Conservation (phyloP, 1,139 yeast genomes). For the Nakaseomyces sp. region DNA sequence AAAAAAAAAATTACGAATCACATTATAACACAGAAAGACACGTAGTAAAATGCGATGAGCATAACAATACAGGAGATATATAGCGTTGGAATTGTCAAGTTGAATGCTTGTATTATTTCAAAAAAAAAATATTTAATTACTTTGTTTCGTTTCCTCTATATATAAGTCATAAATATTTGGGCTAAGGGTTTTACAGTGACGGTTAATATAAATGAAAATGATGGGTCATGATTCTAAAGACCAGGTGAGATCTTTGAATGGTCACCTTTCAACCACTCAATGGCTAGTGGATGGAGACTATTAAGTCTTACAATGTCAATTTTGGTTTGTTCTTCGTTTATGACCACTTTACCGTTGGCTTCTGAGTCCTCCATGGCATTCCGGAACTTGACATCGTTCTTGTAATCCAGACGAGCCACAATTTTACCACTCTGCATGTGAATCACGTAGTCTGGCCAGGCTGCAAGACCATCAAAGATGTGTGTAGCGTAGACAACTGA, state of each 20-base stretch:
- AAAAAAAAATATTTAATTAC: too few relatives aligned
- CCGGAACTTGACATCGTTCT: constrained; percentile 31
- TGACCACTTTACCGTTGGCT: constrained; percentile 13
- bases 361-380: constrained; percentile 13
- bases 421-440: constrained; percentile 67
- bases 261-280: constrained; percentile 56
- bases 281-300: constrained; percentile 62
- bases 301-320: constrained; percentile 39
- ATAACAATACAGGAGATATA: too few relatives aligned
- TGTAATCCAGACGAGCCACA: constrained; percentile 28
- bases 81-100: too few relatives aligned
- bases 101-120: too few relatives aligned
- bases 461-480: constrained; percentile 85
- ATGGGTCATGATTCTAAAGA: too few relatives aligned
- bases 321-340: constrained; percentile 13
- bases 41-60: too few relatives aligned
- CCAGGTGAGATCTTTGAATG: constrained; percentile 10
- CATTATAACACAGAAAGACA: too few relatives aligned
- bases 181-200: too few relatives aligned
- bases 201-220: too few relatives aligned
- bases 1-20: too few relatives aligned
- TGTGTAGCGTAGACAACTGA: constrained; percentile 89
- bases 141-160: too few relatives aligned
- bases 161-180: too few relatives aligned
- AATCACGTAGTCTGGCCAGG: constrained; percentile 81